A percentile compares a stretch with the other conserved stretches of the same genome.
phyloP scores from a whole-genome alignment of 2,329 filamentous ascomycete species.

The Penicillium crustosum region DNA sequence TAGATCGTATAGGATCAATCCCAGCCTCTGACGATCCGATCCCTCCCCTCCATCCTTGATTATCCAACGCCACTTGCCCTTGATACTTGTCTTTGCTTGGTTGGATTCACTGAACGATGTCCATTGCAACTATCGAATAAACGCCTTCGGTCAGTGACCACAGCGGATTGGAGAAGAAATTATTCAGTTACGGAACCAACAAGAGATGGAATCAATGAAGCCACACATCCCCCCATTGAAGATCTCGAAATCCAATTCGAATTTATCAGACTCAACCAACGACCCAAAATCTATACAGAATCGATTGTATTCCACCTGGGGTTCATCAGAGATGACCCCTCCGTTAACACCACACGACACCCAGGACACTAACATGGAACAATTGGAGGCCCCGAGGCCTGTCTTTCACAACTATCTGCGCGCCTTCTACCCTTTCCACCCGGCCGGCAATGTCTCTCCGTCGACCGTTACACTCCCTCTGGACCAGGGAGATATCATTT shows the following conservation, averaged over 20 bases:
- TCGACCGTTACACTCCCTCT: conserved; percentile 86
- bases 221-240: conserved; percentile 41
- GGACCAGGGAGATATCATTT: conserved; percentile 84
- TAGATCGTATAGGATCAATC: conserved; percentile 24
- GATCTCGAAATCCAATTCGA: conserved; percentile 37
- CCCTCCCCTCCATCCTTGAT: conserved; percentile 14
- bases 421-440: conserved; percentile 90
- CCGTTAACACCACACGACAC: conserved; percentile 70
- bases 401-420: conserved; percentile 93
- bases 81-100: not conserved
- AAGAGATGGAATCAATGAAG: conserved; percentile 38
- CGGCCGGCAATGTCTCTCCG: conserved; percentile 72
- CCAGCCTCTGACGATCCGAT: conserved; percentile 24
- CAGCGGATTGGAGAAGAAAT: conserved; percentile 17
- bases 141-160: conserved; percentile 35
- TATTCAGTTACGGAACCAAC: conserved; percentile 2
- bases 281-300: conserved; percentile 11
- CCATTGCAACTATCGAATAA: conserved; percentile 30
- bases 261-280: conserved; percentile 19
- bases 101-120: conserved; percentile 27
- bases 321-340: conserved; percentile 66
- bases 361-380: conserved; percentile 54
- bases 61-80: conserved; percentile 13
- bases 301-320: conserved; percentile 28
- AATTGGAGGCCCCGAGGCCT: conserved; percentile 52